Evolutionary conservation across 202 grass and related monocot species (phyloP), one percentile per base, ranked within the genome.

Genomic region (Carex sylvatica): DNA sequence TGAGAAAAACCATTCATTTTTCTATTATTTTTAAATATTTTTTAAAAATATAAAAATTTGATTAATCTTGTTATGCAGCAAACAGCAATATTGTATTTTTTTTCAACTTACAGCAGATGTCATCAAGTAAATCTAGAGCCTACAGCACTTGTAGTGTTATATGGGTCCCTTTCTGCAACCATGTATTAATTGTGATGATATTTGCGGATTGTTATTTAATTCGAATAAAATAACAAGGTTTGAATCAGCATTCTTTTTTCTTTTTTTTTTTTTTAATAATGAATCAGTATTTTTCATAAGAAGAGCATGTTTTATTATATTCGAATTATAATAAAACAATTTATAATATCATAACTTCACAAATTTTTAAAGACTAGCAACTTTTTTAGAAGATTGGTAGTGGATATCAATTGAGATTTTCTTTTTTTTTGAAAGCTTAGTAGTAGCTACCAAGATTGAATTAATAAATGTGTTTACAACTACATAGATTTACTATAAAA

Each of bases 131-230:
- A 61, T 9, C 59, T 61, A 61, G 2, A 61, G 59, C 8, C 59
- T 24, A 61, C 20, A 61, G 18, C 59, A 61, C 8, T 61, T n/a
- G 24, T 44, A 40, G 35, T 19, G 63, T 70, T 35, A 66, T 18
- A 66, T 31, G 30, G 64, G 30, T 33, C 64, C 64, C 13, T 36
- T 66, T 20, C 9, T 64, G 61, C 11, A 13, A 13, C 9, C 28
- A 42, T 46, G 67, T 70, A 9, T 70, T 70, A 46, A 42, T 70
- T 70, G 67, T 70, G 36, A 70, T 70, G 18, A 6, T 20, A 70
- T 44, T 7, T 20, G 64, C 2, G 61, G 23, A 64, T 12, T 64
- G 18, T 5, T 59, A 20, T 59, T 59, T 59, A 20, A 59, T 59
- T 59, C 6, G 1, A 19, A 19, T 61, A 23, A 7, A 38, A 28